Evolutionary conservation across 2,329 filamentous ascomycete species (phyloP).

Genomic region (Chaetomium olivaceum): DNA sequence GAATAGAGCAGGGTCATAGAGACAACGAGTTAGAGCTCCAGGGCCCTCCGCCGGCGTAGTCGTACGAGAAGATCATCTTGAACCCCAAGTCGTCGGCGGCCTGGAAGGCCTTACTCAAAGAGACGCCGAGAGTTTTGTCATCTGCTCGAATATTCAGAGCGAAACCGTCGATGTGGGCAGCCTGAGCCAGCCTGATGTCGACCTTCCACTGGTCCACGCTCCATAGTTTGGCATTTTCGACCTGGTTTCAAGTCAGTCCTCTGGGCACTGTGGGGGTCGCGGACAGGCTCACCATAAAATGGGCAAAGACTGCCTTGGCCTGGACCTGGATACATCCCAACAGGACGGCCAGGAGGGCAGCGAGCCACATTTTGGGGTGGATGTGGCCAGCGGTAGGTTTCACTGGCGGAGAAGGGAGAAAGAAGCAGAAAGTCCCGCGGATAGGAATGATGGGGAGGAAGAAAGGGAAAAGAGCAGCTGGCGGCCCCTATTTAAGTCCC

Average conservation of each 20-base stretch:
- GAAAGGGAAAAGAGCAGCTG: too few relatives aligned
- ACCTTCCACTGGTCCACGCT: neutral
- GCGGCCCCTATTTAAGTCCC: too few relatives aligned
- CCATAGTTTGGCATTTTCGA: neutral
- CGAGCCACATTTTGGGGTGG: too few relatives aligned
- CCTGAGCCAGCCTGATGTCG: neutral
- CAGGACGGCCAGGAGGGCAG: too few relatives aligned
- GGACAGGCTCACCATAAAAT: neutral
- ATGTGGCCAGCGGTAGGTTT: too few relatives aligned
- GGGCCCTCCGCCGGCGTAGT: conserved; percentile 1
- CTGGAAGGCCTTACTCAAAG: neutral
- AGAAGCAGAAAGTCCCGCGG: too few relatives aligned
- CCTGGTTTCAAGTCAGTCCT: neutral
- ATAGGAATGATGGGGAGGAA: too few relatives aligned
- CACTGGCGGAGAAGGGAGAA: too few relatives aligned
- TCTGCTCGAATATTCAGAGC: conserved; percentile 3
- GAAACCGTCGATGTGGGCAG: conserved; percentile 1
- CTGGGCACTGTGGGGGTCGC: neutral
- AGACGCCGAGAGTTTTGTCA: neutral
- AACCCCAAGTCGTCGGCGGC: neutral
- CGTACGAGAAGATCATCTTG: conserved; percentile 8
- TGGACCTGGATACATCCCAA: too few relatives aligned
- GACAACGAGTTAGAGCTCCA: neutral
- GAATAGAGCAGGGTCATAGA: neutral
- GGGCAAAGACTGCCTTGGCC: conserved; percentile 1